These are phyloP conservation scores for Cymbidium sinense DNA, from an alignment of 106 monocot species.

Conservation along the genomic window DNA sequence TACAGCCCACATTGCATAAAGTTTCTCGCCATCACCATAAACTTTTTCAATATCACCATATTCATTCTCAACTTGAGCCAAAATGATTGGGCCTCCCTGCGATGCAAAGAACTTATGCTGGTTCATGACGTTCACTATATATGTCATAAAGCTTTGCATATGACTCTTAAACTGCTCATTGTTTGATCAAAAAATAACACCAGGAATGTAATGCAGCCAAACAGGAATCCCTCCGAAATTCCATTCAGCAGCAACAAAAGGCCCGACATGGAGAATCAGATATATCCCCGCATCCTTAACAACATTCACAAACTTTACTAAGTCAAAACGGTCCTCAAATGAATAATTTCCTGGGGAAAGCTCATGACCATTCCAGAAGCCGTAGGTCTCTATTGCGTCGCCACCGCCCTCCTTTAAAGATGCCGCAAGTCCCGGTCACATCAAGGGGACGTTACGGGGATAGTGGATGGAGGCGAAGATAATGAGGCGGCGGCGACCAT, in stretches of 20 bases:
- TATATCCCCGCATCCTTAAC: conserved; percentile 77
- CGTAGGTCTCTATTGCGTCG: conserved; percentile 81
- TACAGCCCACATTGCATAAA: no score
- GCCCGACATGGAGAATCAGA: conserved; percentile 88
- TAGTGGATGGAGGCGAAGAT: conserved; percentile 97
- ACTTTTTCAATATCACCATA: no score
- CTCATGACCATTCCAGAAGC: conserved; percentile 98
- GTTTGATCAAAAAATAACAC: conserved; percentile 68
- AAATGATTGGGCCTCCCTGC: conserved; percentile 87
- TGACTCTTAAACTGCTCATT: conserved; percentile 75
- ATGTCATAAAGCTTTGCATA: conserved; percentile 75
- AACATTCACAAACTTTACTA: conserved; percentile 71
- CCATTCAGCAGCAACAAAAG: conserved; percentile 91
- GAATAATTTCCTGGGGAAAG: conserved; percentile 78
- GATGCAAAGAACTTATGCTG: conserved; percentile 67
- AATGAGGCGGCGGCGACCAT: conserved; percentile 69
- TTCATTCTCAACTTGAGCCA: conserved; percentile 93
- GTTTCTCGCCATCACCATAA: no score
- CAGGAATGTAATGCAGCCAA: conserved; percentile 91
- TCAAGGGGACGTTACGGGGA: conserved; percentile 96
- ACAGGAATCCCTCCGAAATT: conserved; percentile 88
- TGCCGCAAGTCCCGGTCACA: conserved; percentile 87
- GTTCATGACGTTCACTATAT: conserved; percentile 87
- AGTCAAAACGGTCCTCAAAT: conserved; percentile 80
- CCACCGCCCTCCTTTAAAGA: conserved; percentile 74